Evolutionary conservation across 1,139 yeast species (phyloP).

Genomic region (Sugiyamaella neomexicana): DNA sequence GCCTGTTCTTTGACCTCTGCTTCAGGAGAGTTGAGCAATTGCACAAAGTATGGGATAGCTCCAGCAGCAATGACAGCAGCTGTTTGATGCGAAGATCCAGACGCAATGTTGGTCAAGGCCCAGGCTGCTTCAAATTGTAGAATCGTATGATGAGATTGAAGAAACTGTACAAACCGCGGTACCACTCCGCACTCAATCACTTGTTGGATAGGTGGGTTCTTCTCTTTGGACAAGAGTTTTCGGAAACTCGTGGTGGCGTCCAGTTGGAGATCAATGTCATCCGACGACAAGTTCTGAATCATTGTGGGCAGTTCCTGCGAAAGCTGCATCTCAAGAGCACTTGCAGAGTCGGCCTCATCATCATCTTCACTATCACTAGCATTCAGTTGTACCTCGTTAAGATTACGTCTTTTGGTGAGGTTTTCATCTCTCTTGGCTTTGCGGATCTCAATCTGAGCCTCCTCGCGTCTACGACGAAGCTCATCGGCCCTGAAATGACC

Average conservation of each 20-base stretch:
- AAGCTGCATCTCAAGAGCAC: conserved; percentile 29
- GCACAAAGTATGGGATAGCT: conserved; percentile 89
- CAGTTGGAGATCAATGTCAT: conserved; percentile 76
- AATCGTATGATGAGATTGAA: conserved; percentile 75
- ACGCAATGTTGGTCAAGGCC: conserved; percentile 97
- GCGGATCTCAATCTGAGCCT: conserved; percentile 93
- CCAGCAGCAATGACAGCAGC: conserved; percentile 87
- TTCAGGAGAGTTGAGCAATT: conserved; percentile 74
- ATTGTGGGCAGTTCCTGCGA: conserved; percentile 80
- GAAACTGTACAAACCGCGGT: conserved; percentile 83
- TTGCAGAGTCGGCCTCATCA: conserved; percentile 22
- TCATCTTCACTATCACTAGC: conserved; percentile 51
- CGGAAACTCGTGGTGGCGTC: conserved; percentile 91
- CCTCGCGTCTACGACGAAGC: conserved; percentile 96
- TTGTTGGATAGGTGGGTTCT: conserved; percentile 94
- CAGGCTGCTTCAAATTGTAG: conserved; percentile 98
- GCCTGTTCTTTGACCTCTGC: conserved; percentile 97
- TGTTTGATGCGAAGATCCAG: conserved; percentile 92
- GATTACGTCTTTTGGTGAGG: conserved; percentile 87
- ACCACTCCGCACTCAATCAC: conserved; percentile 94
- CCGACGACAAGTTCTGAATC: conserved; percentile 78
- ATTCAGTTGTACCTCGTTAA: conserved; percentile 47
- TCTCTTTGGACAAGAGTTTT: conserved; percentile 90
- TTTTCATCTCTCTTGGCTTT: conserved; percentile 96
- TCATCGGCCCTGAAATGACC: conserved; percentile 95